Conservation (phyloP, 2,329 filamentous ascomycete species). For the Aspergillus latus region DNA sequence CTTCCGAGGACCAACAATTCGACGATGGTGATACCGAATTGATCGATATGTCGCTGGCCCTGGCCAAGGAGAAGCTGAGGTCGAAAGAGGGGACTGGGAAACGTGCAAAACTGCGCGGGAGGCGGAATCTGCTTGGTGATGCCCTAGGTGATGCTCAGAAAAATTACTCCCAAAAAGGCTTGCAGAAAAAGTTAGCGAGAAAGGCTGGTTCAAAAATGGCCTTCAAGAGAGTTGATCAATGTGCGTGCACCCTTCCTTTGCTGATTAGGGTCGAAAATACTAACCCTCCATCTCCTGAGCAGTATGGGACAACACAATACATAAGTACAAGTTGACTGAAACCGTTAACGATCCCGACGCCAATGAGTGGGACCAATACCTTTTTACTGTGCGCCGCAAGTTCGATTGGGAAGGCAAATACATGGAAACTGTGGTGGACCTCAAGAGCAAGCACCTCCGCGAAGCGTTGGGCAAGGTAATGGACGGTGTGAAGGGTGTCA, state of each 20-base stretch:
- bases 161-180: conserved; percentile 26
- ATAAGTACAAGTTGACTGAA: conserved; percentile 68
- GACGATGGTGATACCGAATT: conserved; percentile 33
- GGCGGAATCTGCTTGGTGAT: conserved; percentile 16
- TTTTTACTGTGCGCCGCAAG: conserved; percentile 78
- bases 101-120: conserved; percentile 18
- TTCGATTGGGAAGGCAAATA: conserved; percentile 87
- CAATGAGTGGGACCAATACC: conserved; percentile 72
- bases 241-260: conserved; percentile 30
- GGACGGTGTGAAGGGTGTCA: conserved; percentile 74
- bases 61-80: conserved; percentile 26
- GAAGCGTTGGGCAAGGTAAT: conserved; percentile 70
- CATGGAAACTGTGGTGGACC: conserved; percentile 71
- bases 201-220: conserved; percentile 57
- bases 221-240: conserved; percentile 68
- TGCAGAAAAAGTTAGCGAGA: conserved; percentile 39
- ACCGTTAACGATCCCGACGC: conserved; percentile 62
- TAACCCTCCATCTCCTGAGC: background rate
- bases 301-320: conserved; percentile 57
- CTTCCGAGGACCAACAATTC: conserved; percentile 34
- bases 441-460: conserved; percentile 78
- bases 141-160: conserved; percentile 17
- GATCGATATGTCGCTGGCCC: conserved; percentile 23
- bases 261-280: background rate
- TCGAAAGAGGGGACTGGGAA: conserved; percentile 23